Conservation (phyloP, 805 yeast genomes). For the Scheffersomyces coipomensis region DNA sequence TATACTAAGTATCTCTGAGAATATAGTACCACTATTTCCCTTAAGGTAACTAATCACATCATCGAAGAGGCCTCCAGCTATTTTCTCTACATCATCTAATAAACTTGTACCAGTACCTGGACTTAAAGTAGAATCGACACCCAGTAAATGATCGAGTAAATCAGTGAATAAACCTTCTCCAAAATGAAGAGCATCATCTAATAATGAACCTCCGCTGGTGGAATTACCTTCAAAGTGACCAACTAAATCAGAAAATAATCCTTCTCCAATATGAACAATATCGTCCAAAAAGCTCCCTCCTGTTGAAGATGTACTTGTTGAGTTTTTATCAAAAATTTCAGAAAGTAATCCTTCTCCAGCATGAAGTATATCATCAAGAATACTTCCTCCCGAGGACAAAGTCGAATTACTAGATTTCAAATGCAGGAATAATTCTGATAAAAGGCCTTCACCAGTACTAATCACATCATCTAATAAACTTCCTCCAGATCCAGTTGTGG, state of each 20-base stretch:
- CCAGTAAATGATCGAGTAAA: constrained; percentile 3
- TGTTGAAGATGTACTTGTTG: constrained; percentile 1
- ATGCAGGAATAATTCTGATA: not conserved
- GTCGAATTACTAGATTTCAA: not conserved
- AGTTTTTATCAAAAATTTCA: not conserved
- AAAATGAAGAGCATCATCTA: constrained; percentile 4
- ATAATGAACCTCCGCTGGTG: constrained; percentile 1
- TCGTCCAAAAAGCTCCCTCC: constrained; percentile 6
- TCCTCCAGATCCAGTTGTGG: constrained; percentile 4
- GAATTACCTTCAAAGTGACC: not conserved
- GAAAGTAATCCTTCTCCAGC: not conserved
- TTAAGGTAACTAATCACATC: not conserved
- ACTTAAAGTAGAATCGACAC: not conserved
- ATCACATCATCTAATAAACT: constrained; percentile 13
- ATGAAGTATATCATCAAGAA: constrained; percentile 1
- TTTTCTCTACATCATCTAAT: not conserved
- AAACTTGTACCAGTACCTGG: constrained; percentile 4
- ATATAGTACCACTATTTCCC: not conserved
- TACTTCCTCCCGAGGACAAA: not conserved
- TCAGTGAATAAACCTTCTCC: constrained; percentile 4
- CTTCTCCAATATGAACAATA: constrained; percentile 8
- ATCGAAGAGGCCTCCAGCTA: not conserved
- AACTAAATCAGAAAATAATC: constrained; percentile 7
- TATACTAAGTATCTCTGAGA: not conserved
- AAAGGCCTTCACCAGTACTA: constrained; percentile 5